Evolutionary conservation across 768 basidiomycete species (phyloP).

Genomic region (Mycena polygramma): DNA sequence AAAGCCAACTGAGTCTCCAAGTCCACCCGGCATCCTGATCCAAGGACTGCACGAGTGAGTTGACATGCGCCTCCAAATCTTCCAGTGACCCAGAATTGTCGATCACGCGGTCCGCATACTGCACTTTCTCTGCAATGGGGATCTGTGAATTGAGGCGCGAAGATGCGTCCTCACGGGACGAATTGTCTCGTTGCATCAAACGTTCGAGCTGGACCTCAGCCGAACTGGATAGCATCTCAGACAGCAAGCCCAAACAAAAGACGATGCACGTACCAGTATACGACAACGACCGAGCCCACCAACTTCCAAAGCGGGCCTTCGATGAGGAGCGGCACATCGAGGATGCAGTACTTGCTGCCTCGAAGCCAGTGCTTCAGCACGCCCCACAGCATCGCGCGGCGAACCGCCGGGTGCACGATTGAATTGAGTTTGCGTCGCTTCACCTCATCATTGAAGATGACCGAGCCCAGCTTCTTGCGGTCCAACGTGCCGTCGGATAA

Average conservation of each 20-base stretch:
- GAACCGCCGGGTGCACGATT: constrained; percentile 94
- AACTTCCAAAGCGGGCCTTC: constrained; percentile 89
- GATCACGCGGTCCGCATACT: constrained; percentile 87
- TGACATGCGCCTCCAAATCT: constrained; percentile 74
- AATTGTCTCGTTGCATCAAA: constrained; percentile 81
- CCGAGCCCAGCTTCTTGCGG: constrained; percentile 83
- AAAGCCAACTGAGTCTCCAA: constrained; percentile 74
- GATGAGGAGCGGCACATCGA: constrained; percentile 94
- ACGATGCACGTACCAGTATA: constrained; percentile 81
- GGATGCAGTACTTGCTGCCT: constrained; percentile 83
- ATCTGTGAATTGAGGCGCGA: constrained; percentile 86
- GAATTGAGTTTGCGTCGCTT: constrained; percentile 82
- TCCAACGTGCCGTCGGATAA: constrained; percentile 79
- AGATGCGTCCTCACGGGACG: constrained; percentile 74
- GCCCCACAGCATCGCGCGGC: constrained; percentile 77
- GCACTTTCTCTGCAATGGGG: constrained; percentile 81
- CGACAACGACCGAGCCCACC: constrained; percentile 88
- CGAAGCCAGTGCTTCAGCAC: constrained; percentile 79
- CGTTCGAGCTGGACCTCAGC: constrained; percentile 87
- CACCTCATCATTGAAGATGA: constrained; percentile 84
- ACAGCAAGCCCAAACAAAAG: not conserved
- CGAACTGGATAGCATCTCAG: constrained; percentile 63
- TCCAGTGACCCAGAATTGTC: constrained; percentile 87
- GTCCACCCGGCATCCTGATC: constrained; percentile 64
- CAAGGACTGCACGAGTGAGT: constrained; percentile 57